Evolutionary conservation across 768 basidiomycete species (phyloP).

Genomic region (Suillus placidus): DNA sequence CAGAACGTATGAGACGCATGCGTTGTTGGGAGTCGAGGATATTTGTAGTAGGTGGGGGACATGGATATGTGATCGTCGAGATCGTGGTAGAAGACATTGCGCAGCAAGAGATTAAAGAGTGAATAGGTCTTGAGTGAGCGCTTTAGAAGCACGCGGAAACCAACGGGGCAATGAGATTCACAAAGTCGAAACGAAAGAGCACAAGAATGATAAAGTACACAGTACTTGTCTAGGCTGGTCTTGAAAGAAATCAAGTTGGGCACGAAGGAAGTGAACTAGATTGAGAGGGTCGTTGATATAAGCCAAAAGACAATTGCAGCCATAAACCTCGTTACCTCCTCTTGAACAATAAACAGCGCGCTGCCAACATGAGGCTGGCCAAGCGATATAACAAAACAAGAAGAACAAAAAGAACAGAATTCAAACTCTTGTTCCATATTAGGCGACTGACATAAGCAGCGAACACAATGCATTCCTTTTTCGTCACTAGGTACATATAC

Average conservation of each 20-base stretch:
- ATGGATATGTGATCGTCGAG: conserved; percentile 15
- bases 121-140: background rate
- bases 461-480: conserved; percentile 13
- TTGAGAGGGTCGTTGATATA: conserved; percentile 14
- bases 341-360: conserved; percentile 11
- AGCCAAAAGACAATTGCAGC: conserved; percentile 13
- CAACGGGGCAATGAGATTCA: background rate
- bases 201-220: conserved; percentile 16
- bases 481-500: background rate
- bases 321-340: conserved; percentile 8
- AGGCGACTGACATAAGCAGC: conserved; percentile 18
- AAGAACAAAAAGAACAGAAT: background rate
- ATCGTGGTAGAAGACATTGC: conserved; percentile 28
- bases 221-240: conserved; percentile 13
- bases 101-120: background rate
- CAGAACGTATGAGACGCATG: conserved; percentile 39
- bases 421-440: conserved; percentile 19
- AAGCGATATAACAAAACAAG: background rate
- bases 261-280: background rate
- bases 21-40: conserved; percentile 35
- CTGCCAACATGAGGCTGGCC: background rate
- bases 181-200: conserved; percentile 5
- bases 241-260: background rate
- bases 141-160: background rate
- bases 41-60: conserved; percentile 40